These are phyloP conservation scores for Ophiostoma ips DNA, from an alignment of 2,329 filamentous ascomycete species.

Conservation along the genomic window DNA sequence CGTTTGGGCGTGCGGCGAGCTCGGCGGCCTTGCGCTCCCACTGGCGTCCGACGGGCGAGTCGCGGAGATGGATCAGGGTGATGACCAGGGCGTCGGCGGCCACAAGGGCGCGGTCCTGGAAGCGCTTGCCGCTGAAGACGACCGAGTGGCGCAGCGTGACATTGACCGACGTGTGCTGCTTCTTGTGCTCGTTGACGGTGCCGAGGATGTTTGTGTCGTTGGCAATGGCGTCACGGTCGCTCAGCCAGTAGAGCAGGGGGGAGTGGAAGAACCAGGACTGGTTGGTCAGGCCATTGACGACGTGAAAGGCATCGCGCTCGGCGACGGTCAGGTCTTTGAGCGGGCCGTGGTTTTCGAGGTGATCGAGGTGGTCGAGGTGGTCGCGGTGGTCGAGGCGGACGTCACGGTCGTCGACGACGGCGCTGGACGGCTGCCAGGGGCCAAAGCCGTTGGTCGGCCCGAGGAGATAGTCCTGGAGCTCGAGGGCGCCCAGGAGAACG, in stretches of 20 bases:
- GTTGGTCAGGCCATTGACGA: constrained; percentile 44
- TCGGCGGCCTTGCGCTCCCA: constrained; percentile 49
- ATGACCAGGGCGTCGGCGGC: constrained; percentile 69
- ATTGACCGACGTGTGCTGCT: constrained; percentile 52
- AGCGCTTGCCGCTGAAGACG: constrained; percentile 70
- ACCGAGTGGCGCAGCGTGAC: constrained; percentile 63
- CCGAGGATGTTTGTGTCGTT: constrained; percentile 47
- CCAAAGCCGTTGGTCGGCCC: constrained; percentile 44
- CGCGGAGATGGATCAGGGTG: constrained; percentile 55
- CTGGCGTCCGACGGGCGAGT: constrained; percentile 47
- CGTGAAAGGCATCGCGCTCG: constrained; percentile 42
- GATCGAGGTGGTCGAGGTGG: too few species aligned
- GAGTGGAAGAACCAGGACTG: constrained; percentile 68
- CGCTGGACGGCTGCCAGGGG: constrained; percentile 24
- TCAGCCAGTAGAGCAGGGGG: constrained; percentile 70
- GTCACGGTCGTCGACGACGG: constrained; percentile 13
- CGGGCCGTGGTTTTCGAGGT: too few species aligned
- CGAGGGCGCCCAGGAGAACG: constrained; percentile 51
- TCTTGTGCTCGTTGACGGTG: constrained; percentile 54
- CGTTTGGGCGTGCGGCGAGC: constrained; percentile 33
- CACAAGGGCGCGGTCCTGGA: constrained; percentile 50
- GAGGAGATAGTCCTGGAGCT: constrained; percentile 56
- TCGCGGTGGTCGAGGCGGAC: constrained; percentile 13
- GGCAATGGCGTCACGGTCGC: constrained; percentile 43
- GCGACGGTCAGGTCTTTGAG: constrained; percentile 25